Percentiles rank a stretch among this genome's conserved stretches.
phyloP scores from a whole-genome alignment of 2,329 filamentous ascomycete species.

The Aspergillus luchuensis region DNA sequence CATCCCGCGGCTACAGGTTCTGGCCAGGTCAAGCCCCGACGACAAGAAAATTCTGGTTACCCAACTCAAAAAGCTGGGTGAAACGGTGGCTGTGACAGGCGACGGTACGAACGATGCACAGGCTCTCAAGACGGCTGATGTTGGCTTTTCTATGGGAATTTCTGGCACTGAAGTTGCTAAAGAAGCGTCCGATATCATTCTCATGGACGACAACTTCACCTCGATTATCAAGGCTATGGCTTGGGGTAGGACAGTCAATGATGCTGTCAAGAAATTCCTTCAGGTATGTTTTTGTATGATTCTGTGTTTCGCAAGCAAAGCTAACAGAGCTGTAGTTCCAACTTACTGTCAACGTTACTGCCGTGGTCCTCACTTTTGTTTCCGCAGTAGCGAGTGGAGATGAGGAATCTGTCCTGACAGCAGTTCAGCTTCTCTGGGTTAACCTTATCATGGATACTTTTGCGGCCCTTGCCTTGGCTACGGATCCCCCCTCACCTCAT shows the following conservation, averaged over 20 bases:
- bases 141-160: slow-evolving; percentile 85
- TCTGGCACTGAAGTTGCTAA: slow-evolving; percentile 82
- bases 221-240: slow-evolving; percentile 83
- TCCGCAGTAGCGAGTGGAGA: slow-evolving; percentile 61
- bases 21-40: slow-evolving; percentile 73
- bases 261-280: slow-evolving; percentile 75
- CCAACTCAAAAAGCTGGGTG: slow-evolving; percentile 69
- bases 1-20: slow-evolving; percentile 69
- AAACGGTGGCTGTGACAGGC: slow-evolving; percentile 80
- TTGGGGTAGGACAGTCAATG: slow-evolving; percentile 77
- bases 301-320: neutral
- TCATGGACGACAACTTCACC: slow-evolving; percentile 86
- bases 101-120: slow-evolving; percentile 84
- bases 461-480: slow-evolving; percentile 65
- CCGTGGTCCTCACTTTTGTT: slow-evolving; percentile 65
- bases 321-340: slow-evolving; percentile 37
- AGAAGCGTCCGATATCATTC: slow-evolving; percentile 79
- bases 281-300: slow-evolving; percentile 31
- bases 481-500: slow-evolving; percentile 61
- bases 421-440: slow-evolving; percentile 69
- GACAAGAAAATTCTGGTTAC: slow-evolving; percentile 75
- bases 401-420: slow-evolving; percentile 63
- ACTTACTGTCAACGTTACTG: slow-evolving; percentile 65
- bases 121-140: slow-evolving; percentile 76
- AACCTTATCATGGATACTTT: slow-evolving; percentile 73